Base-by-base conservation (phyloP, 192 early-diverging fungal genomes). In the Backusella macrospora region DNA sequence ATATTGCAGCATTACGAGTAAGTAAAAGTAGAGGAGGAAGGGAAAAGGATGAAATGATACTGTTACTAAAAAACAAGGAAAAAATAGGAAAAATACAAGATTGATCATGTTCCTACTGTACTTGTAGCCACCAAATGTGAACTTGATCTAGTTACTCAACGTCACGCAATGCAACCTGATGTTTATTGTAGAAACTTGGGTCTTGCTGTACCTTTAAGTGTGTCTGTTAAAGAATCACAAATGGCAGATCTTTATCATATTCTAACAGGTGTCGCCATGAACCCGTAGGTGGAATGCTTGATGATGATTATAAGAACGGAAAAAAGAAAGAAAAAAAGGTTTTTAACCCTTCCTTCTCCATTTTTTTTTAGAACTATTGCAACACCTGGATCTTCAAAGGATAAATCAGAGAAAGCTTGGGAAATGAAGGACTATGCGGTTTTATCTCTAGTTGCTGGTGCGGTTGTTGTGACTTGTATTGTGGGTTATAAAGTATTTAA, bases 71-170 rank as follows among this genome's bases (percentile, higher is more conserved):
- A 21, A 52, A 52, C 1, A 52, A 18, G 3, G 6, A 52, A 7
- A 52, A 52, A 12, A 62, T 76, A 92, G 92, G 90, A 89, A 78
- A 91, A 92, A 68, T 96, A 92, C 77, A 87, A 94, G 62, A 77
- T 98, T 34, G 94, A 95, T 55, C 83, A 90, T 75, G 75, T 96
- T 52, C 97, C 98, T 2, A 86, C 87, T 37, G 91, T 98, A 3
- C 95, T 97, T 86, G 94, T 99, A 44, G 96, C 97, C 1, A 96
- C 96, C 43, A 97, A 98, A 72, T 92, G 95, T 73, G 98, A 99
- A 68, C 82, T 90, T 37, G 96, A 99, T 77, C 82, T 94, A 29
- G 96, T 98, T 0, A 84, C 76, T 64, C 84, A 74, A 78, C 82
- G 95, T 4, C 87, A 91, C 59, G 95, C 94, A 14, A 81, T 92